Conservation (phyloP, 148 eudicot genomes). For the Cornus suecica region DNA sequence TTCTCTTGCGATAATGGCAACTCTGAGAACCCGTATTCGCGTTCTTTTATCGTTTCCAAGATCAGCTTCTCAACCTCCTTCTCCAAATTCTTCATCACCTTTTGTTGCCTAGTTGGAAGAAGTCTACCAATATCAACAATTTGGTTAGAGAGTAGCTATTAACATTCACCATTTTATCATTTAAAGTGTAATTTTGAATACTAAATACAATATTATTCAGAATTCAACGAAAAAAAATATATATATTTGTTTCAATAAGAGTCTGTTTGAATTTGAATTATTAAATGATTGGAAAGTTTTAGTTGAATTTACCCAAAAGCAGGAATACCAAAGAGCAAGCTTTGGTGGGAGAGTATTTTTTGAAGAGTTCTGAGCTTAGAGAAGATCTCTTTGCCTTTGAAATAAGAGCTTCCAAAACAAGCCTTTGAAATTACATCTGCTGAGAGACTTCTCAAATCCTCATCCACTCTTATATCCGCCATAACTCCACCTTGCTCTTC, state of each 20-base stretch:
- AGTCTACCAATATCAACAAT: constrained; percentile 14
- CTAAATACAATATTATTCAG: too few relatives aligned
- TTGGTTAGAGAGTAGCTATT: not conserved
- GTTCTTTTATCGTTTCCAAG: constrained; percentile 63
- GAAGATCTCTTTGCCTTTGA: constrained; percentile 65
- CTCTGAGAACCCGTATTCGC: constrained; percentile 37
- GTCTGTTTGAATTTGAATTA: too few relatives aligned
- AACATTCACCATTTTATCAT: not conserved
- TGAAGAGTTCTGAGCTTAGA: constrained; percentile 72
- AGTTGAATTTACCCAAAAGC: constrained; percentile 36
- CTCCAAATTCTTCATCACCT: constrained; percentile 50
- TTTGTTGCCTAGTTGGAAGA: constrained; percentile 28
- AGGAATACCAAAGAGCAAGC: constrained; percentile 50
- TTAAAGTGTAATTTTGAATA: not conserved
- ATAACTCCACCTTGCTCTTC: constrained; percentile 42
- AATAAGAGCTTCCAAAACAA: constrained; percentile 78
- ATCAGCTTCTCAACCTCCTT: constrained; percentile 62
- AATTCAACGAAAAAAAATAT: too few relatives aligned
- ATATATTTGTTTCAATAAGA: too few relatives aligned
- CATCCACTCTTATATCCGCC: constrained; percentile 61
- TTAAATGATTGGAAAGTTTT: too few relatives aligned
- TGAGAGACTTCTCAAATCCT: constrained; percentile 61
- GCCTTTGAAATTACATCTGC: constrained; percentile 79
- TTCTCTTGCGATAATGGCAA: constrained; percentile 28
- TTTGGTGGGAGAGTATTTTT: constrained; percentile 40